These are phyloP conservation scores for Rubia occidens DNA, from an alignment of 305 asterid genomes.

Conservation along the genomic window DNA sequence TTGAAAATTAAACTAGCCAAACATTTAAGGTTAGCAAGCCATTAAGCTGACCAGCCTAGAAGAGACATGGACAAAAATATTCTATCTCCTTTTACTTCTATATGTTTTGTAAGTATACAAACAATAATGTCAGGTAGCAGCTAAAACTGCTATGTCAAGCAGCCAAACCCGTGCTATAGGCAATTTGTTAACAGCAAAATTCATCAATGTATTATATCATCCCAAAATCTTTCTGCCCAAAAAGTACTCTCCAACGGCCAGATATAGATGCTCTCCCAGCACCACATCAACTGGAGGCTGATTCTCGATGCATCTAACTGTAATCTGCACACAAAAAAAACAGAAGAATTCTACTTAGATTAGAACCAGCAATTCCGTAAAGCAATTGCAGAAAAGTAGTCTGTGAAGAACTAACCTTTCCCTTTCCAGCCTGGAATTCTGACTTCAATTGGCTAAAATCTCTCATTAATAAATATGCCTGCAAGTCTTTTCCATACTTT, in stretches of 20 bases:
- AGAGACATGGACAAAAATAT: too few species aligned
- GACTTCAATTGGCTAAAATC: slow-evolving; percentile 54
- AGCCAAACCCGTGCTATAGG: background rate
- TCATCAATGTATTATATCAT: background rate
- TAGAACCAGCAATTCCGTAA: background rate
- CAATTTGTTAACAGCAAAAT: background rate
- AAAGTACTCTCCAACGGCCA: slow-evolving; percentile 57
- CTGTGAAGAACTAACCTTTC: slow-evolving; percentile 28
- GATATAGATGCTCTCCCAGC: slow-evolving; percentile 44
- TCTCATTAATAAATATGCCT: slow-evolving; percentile 46
- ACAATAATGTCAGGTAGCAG: background rate
- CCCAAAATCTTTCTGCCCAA: slow-evolving; percentile 15
- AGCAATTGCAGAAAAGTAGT: background rate
- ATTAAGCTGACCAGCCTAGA: too few species aligned
- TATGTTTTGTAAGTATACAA: too few species aligned
- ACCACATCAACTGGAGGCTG: slow-evolving; percentile 51
- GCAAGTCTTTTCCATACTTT: slow-evolving; percentile 39
- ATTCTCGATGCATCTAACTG: slow-evolving; percentile 47
- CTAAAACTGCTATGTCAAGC: background rate
- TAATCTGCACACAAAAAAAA: slow-evolving; percentile 15
- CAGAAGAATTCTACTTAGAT: background rate
- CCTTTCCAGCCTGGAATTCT: slow-evolving; percentile 62
- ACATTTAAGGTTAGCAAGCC: too few species aligned
- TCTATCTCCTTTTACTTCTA: too few species aligned
- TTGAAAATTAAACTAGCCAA: too few species aligned